Base-by-base conservation (phyloP, 2,329 filamentous ascomycete species). In the Arthrinium phaeospermum region DNA sequence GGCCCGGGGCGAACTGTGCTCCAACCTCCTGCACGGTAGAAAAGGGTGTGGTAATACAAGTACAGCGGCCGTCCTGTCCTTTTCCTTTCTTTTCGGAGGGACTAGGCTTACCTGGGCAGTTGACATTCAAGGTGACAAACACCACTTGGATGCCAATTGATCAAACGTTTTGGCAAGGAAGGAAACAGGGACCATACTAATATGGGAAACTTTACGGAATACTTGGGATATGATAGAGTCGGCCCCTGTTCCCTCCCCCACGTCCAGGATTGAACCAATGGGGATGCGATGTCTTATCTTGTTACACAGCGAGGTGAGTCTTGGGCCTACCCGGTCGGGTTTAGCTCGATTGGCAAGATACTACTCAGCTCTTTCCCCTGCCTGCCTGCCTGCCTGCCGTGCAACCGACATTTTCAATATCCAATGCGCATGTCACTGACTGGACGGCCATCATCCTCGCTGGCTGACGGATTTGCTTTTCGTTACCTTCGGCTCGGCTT, bases 231-330 rank as follows among this genome's bases (percentile, higher is more conserved):
- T 53, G 12, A 53, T 30, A 53, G 14, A 49, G 22, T 49, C 22
- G 46, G 46, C 8, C 46, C 51, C 27, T 37, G 27, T 10, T 34
- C 27, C 13, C 2, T 16, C 51, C 27, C 51, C 51, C 27, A 14
- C 51, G n/a, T 19, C 27, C 14, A 22, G 2, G 5, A 4, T 34
- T 6, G 3, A 16, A 7, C 53, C 53, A 61, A 61, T 61, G 30
- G 34, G 53, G 30, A n/a, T 12, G 19, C 19, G 8, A 16, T 37
- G 53, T 37, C 53, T 61, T 61, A 61, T 61, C 53, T 61, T 61
- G 27, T 13, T n/a, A 37, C 30, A 61, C 53, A n/a, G 53, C 53
- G 53, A 61, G 53, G 53, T 61, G 30, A 61, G 53, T 61, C 53
- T 61, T 61, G 53, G 53, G 53, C 30, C 30, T 61, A 16, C 53